Evolutionary conservation across 2,329 filamentous ascomycete species (phyloP).

Genomic region (Zasmidium citrigriseum): DNA sequence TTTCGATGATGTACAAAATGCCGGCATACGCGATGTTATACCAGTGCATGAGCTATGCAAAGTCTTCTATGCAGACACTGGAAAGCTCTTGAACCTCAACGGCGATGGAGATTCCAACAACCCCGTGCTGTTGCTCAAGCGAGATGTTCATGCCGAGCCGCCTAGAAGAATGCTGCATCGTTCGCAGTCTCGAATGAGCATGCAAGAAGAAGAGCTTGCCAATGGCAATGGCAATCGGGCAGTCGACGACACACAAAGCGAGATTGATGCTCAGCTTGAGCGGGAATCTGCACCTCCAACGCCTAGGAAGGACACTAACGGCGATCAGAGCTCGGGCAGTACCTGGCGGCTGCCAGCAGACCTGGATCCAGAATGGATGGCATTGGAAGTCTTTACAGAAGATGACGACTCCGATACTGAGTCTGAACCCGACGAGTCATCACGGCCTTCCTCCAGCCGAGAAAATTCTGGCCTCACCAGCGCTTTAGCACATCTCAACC

Average conservation of each 20-base stretch:
- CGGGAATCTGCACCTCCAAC: constrained; percentile 40
- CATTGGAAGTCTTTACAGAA: constrained; percentile 79
- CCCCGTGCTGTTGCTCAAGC: constrained; percentile 72
- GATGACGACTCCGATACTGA: constrained; percentile 55
- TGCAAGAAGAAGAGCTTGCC: constrained; percentile 14
- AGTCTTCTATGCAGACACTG: constrained; percentile 90
- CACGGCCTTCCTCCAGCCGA: constrained; percentile 19
- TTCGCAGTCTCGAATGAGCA: constrained; percentile 17
- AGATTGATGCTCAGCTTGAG: constrained; percentile 47
- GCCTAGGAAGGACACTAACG: constrained; percentile 9
- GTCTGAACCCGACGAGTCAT: constrained; percentile 22
- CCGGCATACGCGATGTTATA: constrained; percentile 67
- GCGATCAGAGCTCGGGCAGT: neutral
- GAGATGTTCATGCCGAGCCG: constrained; percentile 65
- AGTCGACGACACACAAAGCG: constrained; percentile 43
- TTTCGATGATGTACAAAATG: constrained; percentile 62
- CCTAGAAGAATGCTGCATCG: constrained; percentile 59
- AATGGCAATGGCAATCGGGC: constrained; percentile 23
- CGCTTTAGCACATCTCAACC: constrained; percentile 50
- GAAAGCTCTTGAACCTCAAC: constrained; percentile 83
- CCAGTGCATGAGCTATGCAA: constrained; percentile 79
- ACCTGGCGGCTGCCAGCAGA: constrained; percentile 48
- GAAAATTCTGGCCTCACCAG: constrained; percentile 37
- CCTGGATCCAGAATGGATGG: constrained; percentile 87
- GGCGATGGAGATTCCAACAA: constrained; percentile 68